These are phyloP conservation scores for Sporothrix mexicana DNA, from an alignment of 2,329 filamentous ascomycete species.

Conservation along the genomic window DNA sequence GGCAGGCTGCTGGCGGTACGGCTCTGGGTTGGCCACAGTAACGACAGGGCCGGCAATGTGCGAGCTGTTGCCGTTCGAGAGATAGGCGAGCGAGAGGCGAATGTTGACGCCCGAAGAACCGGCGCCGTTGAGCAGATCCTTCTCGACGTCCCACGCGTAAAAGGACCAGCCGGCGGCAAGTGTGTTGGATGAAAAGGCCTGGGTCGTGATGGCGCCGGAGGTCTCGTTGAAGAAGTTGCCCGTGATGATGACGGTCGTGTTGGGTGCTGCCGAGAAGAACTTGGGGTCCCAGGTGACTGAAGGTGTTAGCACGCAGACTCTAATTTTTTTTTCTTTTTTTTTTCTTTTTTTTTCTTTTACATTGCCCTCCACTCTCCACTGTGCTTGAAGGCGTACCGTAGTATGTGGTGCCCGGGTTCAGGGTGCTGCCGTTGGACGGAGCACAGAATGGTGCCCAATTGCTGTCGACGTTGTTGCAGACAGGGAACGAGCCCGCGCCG, in stretches of 20 bases:
- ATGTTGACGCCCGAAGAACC: conserved; percentile 51
- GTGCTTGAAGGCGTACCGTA: conserved; percentile 51
- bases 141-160: conserved; percentile 53
- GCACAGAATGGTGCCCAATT: conserved; percentile 58
- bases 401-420: conserved; percentile 56
- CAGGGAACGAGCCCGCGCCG: conserved; percentile 56
- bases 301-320: too few species aligned
- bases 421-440: conserved; percentile 51
- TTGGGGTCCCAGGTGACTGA: conserved; percentile 63
- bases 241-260: conserved; percentile 47
- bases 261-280: conserved; percentile 52
- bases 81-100: conserved; percentile 53
- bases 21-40: conserved; percentile 48
- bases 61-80: conserved; percentile 44
- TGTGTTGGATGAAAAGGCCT: conserved; percentile 46
- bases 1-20: conserved; percentile 43
- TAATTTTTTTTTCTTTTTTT: too few species aligned
- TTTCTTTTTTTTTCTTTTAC: too few species aligned
- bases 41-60: conserved; percentile 51
- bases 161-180: conserved; percentile 54
- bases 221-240: conserved; percentile 52
- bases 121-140: conserved; percentile 47
- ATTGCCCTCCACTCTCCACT: too few species aligned
- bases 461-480: conserved; percentile 57
- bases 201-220: conserved; percentile 39